Evolutionary conservation across 2,329 filamentous ascomycete species (phyloP).

Genomic region (Didymella lethalis): DNA sequence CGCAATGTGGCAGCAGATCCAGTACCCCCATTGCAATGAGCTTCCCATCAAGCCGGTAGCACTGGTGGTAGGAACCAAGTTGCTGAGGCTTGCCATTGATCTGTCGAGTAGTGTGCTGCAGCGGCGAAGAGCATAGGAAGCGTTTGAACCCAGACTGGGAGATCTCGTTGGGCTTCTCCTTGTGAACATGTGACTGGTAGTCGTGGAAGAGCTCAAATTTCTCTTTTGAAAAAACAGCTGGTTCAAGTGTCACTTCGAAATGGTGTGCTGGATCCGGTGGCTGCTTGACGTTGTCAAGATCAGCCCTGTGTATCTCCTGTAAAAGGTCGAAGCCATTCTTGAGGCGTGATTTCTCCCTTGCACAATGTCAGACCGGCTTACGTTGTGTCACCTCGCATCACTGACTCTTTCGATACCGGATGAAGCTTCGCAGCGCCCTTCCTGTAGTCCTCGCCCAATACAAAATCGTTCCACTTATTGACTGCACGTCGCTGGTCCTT

Average conservation of each 20-base stretch:
- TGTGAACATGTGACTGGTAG: constrained; percentile 77
- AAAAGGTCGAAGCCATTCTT: constrained; percentile 73
- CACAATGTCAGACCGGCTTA: constrained; percentile 3
- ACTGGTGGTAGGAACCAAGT: constrained; percentile 81
- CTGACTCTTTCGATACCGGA: constrained; percentile 70
- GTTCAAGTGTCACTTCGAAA: constrained; percentile 74
- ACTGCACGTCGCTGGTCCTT: constrained; percentile 77
- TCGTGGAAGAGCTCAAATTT: constrained; percentile 77
- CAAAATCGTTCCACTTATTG: constrained; percentile 77
- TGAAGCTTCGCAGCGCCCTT: constrained; percentile 69
- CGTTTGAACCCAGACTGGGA: constrained; percentile 68
- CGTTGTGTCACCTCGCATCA: not conserved
- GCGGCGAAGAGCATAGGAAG: constrained; percentile 77
- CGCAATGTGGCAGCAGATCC: constrained; percentile 76
- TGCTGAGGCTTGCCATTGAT: constrained; percentile 61
- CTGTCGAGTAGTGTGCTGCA: constrained; percentile 58
- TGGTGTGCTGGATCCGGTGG: constrained; percentile 71
- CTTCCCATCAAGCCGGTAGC: constrained; percentile 78
- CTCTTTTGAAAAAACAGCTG: constrained; percentile 75
- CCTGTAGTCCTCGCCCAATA: constrained; percentile 73
- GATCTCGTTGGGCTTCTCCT: constrained; percentile 69
- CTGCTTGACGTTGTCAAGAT: constrained; percentile 62
- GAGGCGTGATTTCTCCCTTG: constrained; percentile 66
- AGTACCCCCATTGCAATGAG: constrained; percentile 79
- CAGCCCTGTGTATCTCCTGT: constrained; percentile 73